Evolutionary conservation across 2,329 filamentous ascomycete genomes (phyloP), one percentile per base, ranked within the genome.

Genomic region (Emericellopsis cladophorae): DNA sequence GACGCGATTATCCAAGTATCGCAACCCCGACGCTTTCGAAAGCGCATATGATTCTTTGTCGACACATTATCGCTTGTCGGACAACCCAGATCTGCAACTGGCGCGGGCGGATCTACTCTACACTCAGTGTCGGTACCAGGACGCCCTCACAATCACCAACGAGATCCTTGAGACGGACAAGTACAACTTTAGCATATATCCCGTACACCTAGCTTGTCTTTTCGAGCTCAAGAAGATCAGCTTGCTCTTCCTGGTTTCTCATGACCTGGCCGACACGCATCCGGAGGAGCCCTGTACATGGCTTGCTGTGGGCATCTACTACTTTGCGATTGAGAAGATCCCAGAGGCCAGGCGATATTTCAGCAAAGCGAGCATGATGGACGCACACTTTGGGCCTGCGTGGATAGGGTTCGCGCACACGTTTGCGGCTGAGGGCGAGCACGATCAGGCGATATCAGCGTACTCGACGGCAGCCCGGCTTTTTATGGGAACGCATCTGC

Each of bases 381-480:
- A 98, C 55, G 85, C 90, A 7, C 90, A 96, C 63, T 98, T 95
- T 52, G 90, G 90, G 0, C 86, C 92, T 1, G 92, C 92, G 4
- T 98, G 92, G 92, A 96, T 98, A 48, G 92, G 93, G 2, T 98
- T 98, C 55, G 92, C 92, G 1, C 93, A 98, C 59, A 98, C 92
- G 0, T 98, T 98, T 57, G 92, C 92, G 1, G 89, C 88, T 10
- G 92, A 98, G 59, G 92, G 92, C 40, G 92, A 98, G 60, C 89
- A 96, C 59, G 92, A 98, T 58, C 92, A 98, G 63, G 92, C 92
- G 37, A 95, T 98, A 47, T 93, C 89, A 8, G 92, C 93, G 0
- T 98, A 98, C 64, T 94, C 86, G 24, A 98, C 92, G 1, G 92
- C 92, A 1, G 90, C 90, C 2, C 76, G 92, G 32, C 67, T 98